A percentile compares a stretch with the other conserved stretches of the same genome.
These are phyloP conservation scores for Rubus idaeus DNA, from an alignment of 306 rosid species.

Conservation along the genomic window DNA sequence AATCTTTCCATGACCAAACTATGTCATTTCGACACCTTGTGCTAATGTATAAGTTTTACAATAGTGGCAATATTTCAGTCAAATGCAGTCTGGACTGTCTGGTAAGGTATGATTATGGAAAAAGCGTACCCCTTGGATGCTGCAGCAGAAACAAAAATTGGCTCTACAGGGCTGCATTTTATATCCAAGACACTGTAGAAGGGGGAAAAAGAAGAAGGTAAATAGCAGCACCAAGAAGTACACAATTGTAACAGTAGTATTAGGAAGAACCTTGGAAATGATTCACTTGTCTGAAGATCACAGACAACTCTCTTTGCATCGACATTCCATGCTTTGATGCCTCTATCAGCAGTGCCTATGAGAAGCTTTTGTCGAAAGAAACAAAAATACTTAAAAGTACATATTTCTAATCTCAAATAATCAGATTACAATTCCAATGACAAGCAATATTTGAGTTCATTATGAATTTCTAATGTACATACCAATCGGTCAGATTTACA, in stretches of 20 bases:
- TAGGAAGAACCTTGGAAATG: slow-evolving; percentile 74
- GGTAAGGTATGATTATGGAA: slow-evolving; percentile 9
- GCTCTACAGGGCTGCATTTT: slow-evolving; percentile 96
- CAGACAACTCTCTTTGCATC: slow-evolving; percentile 98
- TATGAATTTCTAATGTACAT: slow-evolving; percentile 39
- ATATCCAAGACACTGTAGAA: slow-evolving; percentile 83
- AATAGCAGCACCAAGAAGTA: slow-evolving; percentile 16
- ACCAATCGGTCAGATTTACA: slow-evolving; percentile 96
- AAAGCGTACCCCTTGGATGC: slow-evolving; percentile 80
- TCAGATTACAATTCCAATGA: slow-evolving; percentile 13
- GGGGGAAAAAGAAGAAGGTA: slow-evolving; percentile 20
- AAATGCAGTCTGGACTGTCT: background rate
- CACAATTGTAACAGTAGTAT: slow-evolving; percentile 6
- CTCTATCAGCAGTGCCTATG: slow-evolving; percentile 89
- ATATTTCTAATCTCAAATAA: slow-evolving; percentile 23
- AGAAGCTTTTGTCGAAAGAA: slow-evolving; percentile 75
- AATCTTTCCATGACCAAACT: background rate
- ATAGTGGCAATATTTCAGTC: slow-evolving; percentile 12
- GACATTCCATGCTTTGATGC: slow-evolving; percentile 96
- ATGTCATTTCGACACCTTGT: slow-evolving; percentile 6
- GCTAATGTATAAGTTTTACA: slow-evolving; percentile 9
- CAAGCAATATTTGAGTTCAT: slow-evolving; percentile 18
- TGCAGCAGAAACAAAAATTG: slow-evolving; percentile 91
- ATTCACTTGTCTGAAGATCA: slow-evolving; percentile 78
- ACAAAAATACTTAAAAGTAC: slow-evolving; percentile 32